phyloP scores from a whole-genome alignment of 306 rosid genomes.

The Medicago ruthenica region DNA sequence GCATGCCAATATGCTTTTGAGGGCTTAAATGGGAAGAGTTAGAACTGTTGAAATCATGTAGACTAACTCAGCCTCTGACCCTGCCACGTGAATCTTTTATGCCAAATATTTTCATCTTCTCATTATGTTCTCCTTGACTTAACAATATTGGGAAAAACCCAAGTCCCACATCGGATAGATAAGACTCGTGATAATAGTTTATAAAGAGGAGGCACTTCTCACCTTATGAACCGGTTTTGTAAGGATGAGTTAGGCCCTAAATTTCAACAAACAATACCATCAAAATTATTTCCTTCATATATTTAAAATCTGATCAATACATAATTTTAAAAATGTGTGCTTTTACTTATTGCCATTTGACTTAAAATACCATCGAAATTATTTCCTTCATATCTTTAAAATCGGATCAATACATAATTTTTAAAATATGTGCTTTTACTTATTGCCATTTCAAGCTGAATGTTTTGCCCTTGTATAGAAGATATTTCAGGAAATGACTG shows the following conservation, averaged over 20 bases:
- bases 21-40: conserved; percentile 34
- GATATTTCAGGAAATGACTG: not conserved
- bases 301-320: conserved; percentile 3
- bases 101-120: conserved; percentile 25
- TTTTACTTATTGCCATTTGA: too few species aligned
- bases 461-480: conserved; percentile 6
- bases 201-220: too few species aligned
- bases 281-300: not conserved
- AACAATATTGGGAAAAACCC: too few species aligned
- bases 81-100: conserved; percentile 6
- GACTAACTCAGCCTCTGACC: conserved; percentile 13
- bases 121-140: conserved; percentile 24
- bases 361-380: too few species aligned
- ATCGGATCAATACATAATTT: not conserved
- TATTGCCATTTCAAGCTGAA: conserved; percentile 20
- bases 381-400: conserved; percentile 20
- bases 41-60: conserved; percentile 4
- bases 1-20: conserved; percentile 27
- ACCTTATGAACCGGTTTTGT: too few species aligned
- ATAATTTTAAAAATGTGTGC: too few species aligned
- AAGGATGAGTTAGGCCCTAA: too few species aligned
- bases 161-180: too few species aligned
- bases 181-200: too few species aligned
- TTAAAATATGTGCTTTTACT: not conserved
- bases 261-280: not conserved